These are phyloP conservation scores for Aristolochia contorta DNA, from an alignment of 164 flowering plant genomes.

Conservation along the genomic window DNA sequence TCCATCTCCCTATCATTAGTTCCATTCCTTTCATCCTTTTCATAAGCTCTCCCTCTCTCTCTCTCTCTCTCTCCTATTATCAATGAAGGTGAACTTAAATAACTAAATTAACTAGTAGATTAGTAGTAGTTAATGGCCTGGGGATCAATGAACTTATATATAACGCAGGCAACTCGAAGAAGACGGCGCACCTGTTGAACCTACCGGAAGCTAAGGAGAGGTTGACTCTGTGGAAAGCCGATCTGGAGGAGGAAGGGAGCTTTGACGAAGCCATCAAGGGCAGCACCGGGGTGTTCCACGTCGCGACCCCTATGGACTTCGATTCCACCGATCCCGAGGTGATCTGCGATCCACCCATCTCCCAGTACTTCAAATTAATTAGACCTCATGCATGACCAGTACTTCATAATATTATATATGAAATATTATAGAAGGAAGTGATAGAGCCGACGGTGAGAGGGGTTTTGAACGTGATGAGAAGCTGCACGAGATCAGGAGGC, in stretches of 20 bases:
- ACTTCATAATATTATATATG: too few relatives aligned
- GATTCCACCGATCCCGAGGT: conserved; percentile 23
- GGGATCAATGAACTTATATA: too few relatives aligned
- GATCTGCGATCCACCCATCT: too few relatives aligned
- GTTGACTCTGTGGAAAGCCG: conserved; percentile 20
- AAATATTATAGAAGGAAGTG: conserved; percentile 30
- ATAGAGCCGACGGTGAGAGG: conserved; percentile 24
- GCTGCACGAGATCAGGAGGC: conserved; percentile 23
- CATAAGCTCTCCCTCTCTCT: neutral
- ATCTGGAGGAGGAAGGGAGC: conserved; percentile 21
- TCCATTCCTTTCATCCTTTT: neutral
- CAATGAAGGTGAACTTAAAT: too few relatives aligned
- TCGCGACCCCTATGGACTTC: conserved; percentile 25
- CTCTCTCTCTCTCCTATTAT: neutral
- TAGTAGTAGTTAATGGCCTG: too few relatives aligned
- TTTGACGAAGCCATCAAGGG: conserved; percentile 16
- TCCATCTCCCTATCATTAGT: neutral
- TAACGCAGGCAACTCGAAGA: conserved; percentile 8
- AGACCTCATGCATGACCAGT: too few relatives aligned
- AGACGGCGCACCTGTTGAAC: conserved; percentile 18
- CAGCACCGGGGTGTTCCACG: conserved; percentile 16
- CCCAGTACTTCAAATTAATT: too few relatives aligned
- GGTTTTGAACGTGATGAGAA: conserved; percentile 19
- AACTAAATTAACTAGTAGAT: too few relatives aligned
- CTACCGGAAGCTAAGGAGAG: conserved; percentile 10